phyloP scores from a whole-genome alignment of 768 basidiomycete species.

The Crepidotus variabilis region DNA sequence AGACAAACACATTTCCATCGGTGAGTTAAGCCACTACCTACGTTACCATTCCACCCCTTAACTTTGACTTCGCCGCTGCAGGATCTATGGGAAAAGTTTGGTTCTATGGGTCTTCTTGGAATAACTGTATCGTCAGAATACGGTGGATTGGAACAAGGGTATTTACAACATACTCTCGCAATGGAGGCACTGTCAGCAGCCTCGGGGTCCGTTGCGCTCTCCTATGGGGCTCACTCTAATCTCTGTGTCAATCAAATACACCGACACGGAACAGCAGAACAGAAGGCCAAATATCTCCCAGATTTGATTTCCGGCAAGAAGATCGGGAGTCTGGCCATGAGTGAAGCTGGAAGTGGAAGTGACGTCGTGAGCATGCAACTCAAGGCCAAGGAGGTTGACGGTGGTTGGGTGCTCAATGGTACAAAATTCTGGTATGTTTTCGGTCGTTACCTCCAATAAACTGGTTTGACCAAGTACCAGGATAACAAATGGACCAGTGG shows the following conservation, averaged over 20 bases:
- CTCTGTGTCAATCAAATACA: constrained; percentile 85
- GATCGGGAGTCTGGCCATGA: constrained; percentile 93
- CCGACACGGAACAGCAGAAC: constrained; percentile 76
- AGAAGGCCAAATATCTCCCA: constrained; percentile 83
- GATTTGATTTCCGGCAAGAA: constrained; percentile 77
- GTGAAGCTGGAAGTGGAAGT: constrained; percentile 86
- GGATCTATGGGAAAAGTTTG: constrained; percentile 88
- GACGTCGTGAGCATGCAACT: constrained; percentile 95
- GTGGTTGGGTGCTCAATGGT: constrained; percentile 80
- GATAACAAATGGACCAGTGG: constrained; percentile 94
- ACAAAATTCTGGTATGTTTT: constrained; percentile 84
- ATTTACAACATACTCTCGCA: constrained; percentile 83
- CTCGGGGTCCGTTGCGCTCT: constrained; percentile 89
- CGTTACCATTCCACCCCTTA: constrained; percentile 5
- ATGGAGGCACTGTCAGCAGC: constrained; percentile 94
- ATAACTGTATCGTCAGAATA: constrained; percentile 79
- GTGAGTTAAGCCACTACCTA: constrained; percentile 35
- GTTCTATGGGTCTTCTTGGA: constrained; percentile 90
- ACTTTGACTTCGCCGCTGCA: constrained; percentile 22
- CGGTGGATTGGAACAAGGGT: constrained; percentile 80
- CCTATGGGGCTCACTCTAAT: constrained; percentile 91
- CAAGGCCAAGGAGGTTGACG: constrained; percentile 72
- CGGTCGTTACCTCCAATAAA: background rate
- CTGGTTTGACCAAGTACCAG: constrained; percentile 32
- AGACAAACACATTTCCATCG: constrained; percentile 73